Conservation (phyloP, 148 eudicot species). For the Mesembryanthemum crystallinum region DNA sequence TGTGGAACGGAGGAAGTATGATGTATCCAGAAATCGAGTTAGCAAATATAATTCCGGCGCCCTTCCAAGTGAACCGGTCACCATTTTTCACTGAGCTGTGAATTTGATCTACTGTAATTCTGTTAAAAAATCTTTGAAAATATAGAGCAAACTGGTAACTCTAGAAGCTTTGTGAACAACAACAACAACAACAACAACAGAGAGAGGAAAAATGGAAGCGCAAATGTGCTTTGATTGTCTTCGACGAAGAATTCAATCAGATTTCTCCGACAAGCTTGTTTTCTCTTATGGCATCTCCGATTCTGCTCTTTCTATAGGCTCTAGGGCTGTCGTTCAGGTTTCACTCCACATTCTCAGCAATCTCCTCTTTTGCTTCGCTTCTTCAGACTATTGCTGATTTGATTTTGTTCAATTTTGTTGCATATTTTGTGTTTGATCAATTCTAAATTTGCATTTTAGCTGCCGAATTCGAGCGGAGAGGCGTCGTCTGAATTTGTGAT, state of each 20-base stretch:
- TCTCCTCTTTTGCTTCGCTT: neutral
- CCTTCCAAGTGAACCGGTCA: too few species aligned
- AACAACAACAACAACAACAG: neutral
- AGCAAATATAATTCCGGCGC: too few species aligned
- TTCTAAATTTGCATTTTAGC: conserved; percentile 28
- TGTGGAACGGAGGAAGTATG: too few species aligned
- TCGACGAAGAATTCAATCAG: conserved; percentile 46
- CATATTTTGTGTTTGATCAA: neutral
- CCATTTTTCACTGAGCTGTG: too few species aligned
- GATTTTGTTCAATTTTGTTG: neutral
- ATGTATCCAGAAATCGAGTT: too few species aligned
- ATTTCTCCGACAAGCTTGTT: conserved; percentile 51
- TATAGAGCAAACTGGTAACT: too few species aligned
- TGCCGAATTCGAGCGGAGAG: conserved; percentile 36
- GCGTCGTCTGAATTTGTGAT: conserved; percentile 44
- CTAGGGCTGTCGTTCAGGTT: conserved; percentile 67
- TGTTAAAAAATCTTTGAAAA: too few species aligned
- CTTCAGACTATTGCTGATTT: neutral
- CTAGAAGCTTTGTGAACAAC: neutral
- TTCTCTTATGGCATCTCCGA: conserved; percentile 53
- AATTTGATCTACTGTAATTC: too few species aligned
- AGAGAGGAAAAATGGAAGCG: conserved; percentile 25
- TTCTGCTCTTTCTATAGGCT: conserved; percentile 57
- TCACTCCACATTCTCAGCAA: neutral
- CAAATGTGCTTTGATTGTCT: conserved; percentile 61